A percentile compares a stretch with the other conserved stretches of the same genome.
phyloP scores from a whole-genome alignment of 2,329 filamentous ascomycete genomes.

The Madurella mycetomatis region DNA sequence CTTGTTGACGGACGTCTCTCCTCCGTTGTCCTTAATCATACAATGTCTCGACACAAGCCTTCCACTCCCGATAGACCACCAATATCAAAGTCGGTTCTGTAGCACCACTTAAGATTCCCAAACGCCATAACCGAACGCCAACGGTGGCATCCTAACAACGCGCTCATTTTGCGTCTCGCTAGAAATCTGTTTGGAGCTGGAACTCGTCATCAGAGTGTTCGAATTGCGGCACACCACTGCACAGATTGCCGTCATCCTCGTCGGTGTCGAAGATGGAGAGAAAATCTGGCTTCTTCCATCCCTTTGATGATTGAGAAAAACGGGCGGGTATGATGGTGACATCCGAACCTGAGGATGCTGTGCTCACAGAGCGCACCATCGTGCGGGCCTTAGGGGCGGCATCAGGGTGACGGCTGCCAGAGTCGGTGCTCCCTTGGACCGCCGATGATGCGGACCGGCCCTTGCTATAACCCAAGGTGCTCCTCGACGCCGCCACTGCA shows the following conservation, averaged over 20 bases:
- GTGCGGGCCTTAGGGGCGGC: slow-evolving; percentile 18
- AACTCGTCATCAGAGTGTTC: slow-evolving; percentile 53
- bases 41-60: too few relatives aligned
- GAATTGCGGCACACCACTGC: slow-evolving; percentile 33
- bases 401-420: slow-evolving; percentile 16
- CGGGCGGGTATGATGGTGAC: slow-evolving; percentile 47
- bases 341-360: slow-evolving; percentile 36
- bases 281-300: slow-evolving; percentile 45
- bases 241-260: slow-evolving; percentile 42
- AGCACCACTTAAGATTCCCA: neutral
- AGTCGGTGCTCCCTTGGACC: slow-evolving; percentile 32
- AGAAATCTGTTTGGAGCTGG: slow-evolving; percentile 45
- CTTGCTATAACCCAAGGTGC: slow-evolving; percentile 80
- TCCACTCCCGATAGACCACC: too few relatives aligned
- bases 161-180: neutral
- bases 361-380: slow-evolving; percentile 33
- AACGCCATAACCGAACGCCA: slow-evolving; percentile 15
- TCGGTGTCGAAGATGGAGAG: slow-evolving; percentile 54
- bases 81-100: too few relatives aligned
- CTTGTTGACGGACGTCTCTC: too few relatives aligned
- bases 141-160: slow-evolving; percentile 8
- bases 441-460: slow-evolving; percentile 57
- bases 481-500: slow-evolving; percentile 66
- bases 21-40: too few relatives aligned
- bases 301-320: slow-evolving; percentile 33